Percentiles rank a stretch among this genome's conserved stretches.
phyloP scores from a whole-genome alignment of 345 rosid species.

The Ceriops decandra region DNA sequence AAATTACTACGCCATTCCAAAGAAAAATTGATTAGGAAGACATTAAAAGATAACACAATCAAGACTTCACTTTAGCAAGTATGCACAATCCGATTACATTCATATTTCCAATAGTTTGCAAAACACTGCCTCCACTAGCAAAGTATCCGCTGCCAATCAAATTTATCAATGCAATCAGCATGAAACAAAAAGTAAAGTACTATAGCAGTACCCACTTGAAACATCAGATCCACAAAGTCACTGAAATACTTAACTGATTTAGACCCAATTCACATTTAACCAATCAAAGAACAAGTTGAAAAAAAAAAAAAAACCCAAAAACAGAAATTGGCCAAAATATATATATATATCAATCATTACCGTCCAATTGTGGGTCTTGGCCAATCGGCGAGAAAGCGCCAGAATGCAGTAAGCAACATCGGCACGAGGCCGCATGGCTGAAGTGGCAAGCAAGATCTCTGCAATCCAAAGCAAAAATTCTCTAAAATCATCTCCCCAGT shows the following conservation, averaged over 20 bases:
- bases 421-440: slow-evolving; percentile 78
- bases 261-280: not conserved
- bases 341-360: slow-evolving; percentile 21
- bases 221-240: not conserved
- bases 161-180: not conserved
- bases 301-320: not conserved
- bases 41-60: not conserved
- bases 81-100: not conserved
- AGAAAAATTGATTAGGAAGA: not conserved
- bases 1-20: not conserved
- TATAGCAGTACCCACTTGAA: not conserved
- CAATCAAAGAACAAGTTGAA: not conserved
- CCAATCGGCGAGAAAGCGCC: slow-evolving; percentile 74
- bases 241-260: not conserved
- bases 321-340: not conserved
- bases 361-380: slow-evolving; percentile 92
- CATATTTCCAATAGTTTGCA: not conserved
- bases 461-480: slow-evolving; percentile 12
- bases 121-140: not conserved
- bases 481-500: not conserved
- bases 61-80: not conserved
- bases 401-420: slow-evolving; percentile 90
- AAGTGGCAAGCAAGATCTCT: slow-evolving; percentile 72
- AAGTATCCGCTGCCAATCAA: not conserved
- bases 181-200: no score